phyloP scores from a whole-genome alignment of 352 stramenopile species.

The Phytophthora kernoviae region DNA sequence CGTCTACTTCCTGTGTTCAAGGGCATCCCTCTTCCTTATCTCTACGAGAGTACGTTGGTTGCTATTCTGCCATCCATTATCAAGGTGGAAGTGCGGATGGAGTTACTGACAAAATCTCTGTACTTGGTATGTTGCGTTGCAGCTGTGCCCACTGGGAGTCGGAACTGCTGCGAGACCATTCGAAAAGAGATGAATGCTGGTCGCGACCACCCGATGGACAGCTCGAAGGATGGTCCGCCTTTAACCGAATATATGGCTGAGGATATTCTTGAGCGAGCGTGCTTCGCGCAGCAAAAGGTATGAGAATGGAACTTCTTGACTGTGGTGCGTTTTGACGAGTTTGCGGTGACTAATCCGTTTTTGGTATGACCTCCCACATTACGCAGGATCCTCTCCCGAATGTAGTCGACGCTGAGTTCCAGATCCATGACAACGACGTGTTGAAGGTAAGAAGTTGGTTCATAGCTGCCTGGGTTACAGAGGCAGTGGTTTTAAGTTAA shows the following conservation, averaged over 20 bases:
- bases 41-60: conserved; percentile 61
- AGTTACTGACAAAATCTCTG: neutral
- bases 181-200: conserved; percentile 29
- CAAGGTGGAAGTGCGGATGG: neutral
- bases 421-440: conserved; percentile 36
- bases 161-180: conserved; percentile 50
- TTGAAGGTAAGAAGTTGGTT: conserved; percentile 35
- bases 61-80: neutral
- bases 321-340: neutral
- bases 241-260: conserved; percentile 42
- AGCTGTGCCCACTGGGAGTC: conserved; percentile 55
- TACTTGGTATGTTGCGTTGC: neutral
- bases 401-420: conserved; percentile 53
- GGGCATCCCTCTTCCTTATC: conserved; percentile 73
- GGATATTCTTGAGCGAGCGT: conserved; percentile 76
- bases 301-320: neutral
- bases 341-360: neutral
- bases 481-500: too few species aligned
- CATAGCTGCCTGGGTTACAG: neutral
- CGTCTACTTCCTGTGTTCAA: conserved; percentile 82
- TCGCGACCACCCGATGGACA: conserved; percentile 30
- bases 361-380: neutral
- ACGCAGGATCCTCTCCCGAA: conserved; percentile 40
- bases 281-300: conserved; percentile 71
- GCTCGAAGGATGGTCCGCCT: neutral